Conservation (phyloP, 805 yeast species). For the Clavispora asparagi region DNA sequence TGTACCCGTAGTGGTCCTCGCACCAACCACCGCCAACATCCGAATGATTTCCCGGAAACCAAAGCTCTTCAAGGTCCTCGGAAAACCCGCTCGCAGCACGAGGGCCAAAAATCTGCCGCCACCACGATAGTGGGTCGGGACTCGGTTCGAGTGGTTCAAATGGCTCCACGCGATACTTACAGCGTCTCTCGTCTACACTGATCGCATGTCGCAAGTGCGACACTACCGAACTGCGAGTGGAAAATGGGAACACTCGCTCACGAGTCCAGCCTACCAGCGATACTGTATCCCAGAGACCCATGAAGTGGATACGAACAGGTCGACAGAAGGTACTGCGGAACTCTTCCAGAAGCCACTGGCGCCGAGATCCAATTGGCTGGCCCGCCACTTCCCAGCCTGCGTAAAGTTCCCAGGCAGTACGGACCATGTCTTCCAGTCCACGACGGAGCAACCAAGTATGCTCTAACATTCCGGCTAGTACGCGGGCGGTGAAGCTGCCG, state of each 20-base stretch:
- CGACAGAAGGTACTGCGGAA: conserved; percentile 51
- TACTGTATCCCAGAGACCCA: conserved; percentile 69
- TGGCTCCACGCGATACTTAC: conserved; percentile 39
- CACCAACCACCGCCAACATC: conserved; percentile 71
- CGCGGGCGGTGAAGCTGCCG: conserved; percentile 64
- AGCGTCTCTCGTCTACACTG: conserved; percentile 61
- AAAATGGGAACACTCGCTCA: conserved; percentile 54
- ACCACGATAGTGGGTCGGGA: conserved; percentile 11
- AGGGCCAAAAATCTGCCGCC: conserved; percentile 1
- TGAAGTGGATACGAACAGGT: conserved; percentile 44
- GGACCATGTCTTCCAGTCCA: conserved; percentile 53
- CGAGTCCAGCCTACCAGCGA: conserved; percentile 59
- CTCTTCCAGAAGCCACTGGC: conserved; percentile 43
- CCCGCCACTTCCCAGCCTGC: conserved; percentile 44
- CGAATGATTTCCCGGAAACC: conserved; percentile 69
- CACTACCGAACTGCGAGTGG: conserved; percentile 27
- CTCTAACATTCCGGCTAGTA: conserved; percentile 61
- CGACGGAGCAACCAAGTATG: conserved; percentile 52
- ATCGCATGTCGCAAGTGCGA: conserved; percentile 63
- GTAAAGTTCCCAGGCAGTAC: conserved; percentile 61
- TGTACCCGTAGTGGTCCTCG: conserved; percentile 39
- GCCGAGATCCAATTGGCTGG: conserved; percentile 1
- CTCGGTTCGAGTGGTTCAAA: conserved; percentile 24
- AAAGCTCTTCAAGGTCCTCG: conserved; percentile 43
- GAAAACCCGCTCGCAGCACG: conserved; percentile 6